Evolutionary conservation across 2,329 filamentous ascomycete species (phyloP).

Genomic region (Cryphonectria naterciae): DNA sequence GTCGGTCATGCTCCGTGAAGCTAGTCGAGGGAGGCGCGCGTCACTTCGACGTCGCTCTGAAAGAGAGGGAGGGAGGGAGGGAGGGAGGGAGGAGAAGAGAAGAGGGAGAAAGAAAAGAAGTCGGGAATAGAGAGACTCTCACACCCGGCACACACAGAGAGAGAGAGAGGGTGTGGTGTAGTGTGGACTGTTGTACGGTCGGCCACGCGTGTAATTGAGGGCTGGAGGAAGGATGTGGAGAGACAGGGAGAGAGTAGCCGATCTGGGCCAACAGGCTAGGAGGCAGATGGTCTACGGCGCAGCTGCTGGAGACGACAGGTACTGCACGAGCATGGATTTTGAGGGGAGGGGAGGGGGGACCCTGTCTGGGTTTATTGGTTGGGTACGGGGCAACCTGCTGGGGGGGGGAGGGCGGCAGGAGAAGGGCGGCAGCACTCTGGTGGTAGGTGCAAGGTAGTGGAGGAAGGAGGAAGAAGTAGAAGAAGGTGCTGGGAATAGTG

Average conservation of each 20-base stretch:
- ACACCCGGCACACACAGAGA: neutral
- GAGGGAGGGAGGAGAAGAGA: too few relatives aligned
- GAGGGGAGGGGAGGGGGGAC: neutral
- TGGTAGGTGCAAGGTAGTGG: constrained; percentile 29
- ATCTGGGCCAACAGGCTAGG: constrained; percentile 4
- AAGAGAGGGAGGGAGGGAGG: neutral
- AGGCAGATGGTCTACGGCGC: constrained; percentile 12
- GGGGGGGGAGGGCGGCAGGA: neutral
- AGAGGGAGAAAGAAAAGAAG: too few relatives aligned
- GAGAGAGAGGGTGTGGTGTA: neutral
- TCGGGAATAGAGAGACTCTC: neutral
- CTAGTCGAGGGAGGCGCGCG: neutral
- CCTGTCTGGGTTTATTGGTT: neutral
- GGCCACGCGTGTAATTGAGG: constrained; percentile 5
- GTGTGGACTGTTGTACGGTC: neutral
- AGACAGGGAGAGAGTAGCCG: constrained; percentile 14
- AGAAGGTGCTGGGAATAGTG: neutral
- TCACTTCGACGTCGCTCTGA: neutral
- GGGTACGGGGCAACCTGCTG: constrained; percentile 31
- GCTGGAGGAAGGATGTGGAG: constrained; percentile 11
- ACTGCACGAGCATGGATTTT: neutral
- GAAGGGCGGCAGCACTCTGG: neutral
- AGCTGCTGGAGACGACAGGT: constrained; percentile 1
- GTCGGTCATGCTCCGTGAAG: constrained; percentile 26
- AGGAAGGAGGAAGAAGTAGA: neutral